Conservation (phyloP, 768 basidiomycete genomes). For the Panellus pusillus region DNA sequence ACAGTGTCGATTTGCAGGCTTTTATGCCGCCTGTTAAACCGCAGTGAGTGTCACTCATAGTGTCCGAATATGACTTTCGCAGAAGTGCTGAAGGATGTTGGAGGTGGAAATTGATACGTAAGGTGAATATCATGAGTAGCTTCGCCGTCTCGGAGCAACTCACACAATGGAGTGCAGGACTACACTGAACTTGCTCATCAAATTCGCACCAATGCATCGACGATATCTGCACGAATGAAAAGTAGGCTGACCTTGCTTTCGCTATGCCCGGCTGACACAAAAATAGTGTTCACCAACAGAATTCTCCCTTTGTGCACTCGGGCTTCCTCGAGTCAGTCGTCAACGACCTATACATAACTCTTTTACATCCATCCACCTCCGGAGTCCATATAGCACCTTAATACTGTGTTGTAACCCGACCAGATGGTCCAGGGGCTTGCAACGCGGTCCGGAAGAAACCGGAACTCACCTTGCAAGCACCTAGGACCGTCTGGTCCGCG, state of each 20-base stretch:
- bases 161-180: slow-evolving; percentile 31
- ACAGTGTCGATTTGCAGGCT: slow-evolving; percentile 44
- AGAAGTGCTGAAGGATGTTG: neutral
- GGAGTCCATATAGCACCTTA: too few species aligned
- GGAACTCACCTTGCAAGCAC: too few species aligned
- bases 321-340: slow-evolving; percentile 31
- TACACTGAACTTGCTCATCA: slow-evolving; percentile 42
- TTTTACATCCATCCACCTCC: too few species aligned
- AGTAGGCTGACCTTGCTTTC: slow-evolving; percentile 30
- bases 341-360: too few species aligned
- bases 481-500: too few species aligned
- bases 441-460: too few species aligned
- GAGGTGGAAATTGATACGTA: slow-evolving; percentile 41
- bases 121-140: slow-evolving; percentile 30
- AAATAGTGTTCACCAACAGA: slow-evolving; percentile 42
- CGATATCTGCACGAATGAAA: slow-evolving; percentile 46
- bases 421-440: too few species aligned
- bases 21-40: slow-evolving; percentile 39
- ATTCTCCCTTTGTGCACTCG: slow-evolving; percentile 45
- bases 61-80: neutral
- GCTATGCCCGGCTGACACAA: neutral
- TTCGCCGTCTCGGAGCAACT: neutral
- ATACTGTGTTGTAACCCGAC: too few species aligned
- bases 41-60: neutral
- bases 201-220: slow-evolving; percentile 42